Evolutionary conservation across 441 rosid genomes (phyloP), one percentile per base, ranked within the genome.

Genomic region (Erysimum cheiri): DNA sequence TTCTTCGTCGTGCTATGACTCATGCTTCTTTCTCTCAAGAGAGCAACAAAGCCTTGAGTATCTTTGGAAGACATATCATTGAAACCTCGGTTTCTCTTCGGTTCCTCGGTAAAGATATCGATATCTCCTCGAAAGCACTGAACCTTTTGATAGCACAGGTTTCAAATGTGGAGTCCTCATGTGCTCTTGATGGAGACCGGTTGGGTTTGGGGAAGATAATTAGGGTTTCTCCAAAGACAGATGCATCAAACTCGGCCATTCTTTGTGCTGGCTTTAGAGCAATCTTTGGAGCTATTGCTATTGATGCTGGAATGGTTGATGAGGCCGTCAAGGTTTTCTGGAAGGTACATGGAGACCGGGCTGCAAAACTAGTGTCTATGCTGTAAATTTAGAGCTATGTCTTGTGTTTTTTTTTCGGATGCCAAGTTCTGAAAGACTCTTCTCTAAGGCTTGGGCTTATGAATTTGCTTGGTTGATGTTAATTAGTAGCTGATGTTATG

Each of bases 1-100:
- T 86, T 62, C 90, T 90, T 55, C 80, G 87, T 40, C 91, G 85
- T 3, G 89, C 96, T 3, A 83, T 89, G 92, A 85, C 91, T 37
- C 96, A 88, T 13, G 62, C 84, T 55, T 90, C 96, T 19, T 90
- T 82, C 73, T 90, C 96, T 2, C 74, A 70, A 67, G 93, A 88
- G 78, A 90, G 77, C 82, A 90, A 86, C 78, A 81, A 49, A 76
- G 96, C 90, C 13, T 69, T 90, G 58, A 75, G 88, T 73, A 57
- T 85, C 65, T 69, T 88, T 44, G 93, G 91, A n/a, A 37, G 37
- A 29, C 78, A 77, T 68, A 76, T 83, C 48, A 88, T 88, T 13
- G 84, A 81, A 60, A 72, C 85, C 15, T 73, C 90, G 0, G 86
- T 78, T 35, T 81, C 91, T 33, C 61, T 84, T 43, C 73, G 10